phyloP scores from a whole-genome alignment of 208 protist genomes.

The Zelonia costaricensis region DNA sequence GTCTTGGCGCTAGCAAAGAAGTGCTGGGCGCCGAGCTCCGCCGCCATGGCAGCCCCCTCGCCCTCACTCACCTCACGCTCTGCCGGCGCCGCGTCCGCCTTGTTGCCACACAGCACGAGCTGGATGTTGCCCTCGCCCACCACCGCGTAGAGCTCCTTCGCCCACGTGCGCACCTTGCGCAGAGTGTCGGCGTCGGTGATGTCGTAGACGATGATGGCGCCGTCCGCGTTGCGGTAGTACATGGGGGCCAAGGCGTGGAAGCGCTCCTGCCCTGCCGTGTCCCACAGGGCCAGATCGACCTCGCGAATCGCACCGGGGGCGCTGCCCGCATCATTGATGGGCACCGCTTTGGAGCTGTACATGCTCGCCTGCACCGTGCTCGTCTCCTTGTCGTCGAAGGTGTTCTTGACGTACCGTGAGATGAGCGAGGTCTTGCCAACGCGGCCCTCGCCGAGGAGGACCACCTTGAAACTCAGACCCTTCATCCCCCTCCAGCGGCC shows the following conservation, averaged over 20 bases:
- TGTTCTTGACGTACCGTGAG: conserved; percentile 69
- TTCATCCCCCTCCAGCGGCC: no score
- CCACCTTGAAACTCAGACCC: conserved; percentile 58
- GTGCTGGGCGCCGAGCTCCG: conserved; percentile 55
- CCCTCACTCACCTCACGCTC: conserved; percentile 71
- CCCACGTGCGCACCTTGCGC: conserved; percentile 94
- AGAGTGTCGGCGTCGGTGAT: conserved; percentile 94
- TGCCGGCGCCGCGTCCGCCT: conserved; percentile 80
- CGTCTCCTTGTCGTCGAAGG: conserved; percentile 58
- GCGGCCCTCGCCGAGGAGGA: conserved; percentile 81
- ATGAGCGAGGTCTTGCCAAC: conserved; percentile 88
- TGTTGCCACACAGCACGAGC: conserved; percentile 95
- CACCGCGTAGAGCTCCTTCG: conserved; percentile 93
- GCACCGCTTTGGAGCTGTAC: conserved; percentile 60
- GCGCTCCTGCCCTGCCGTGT: conserved; percentile 98
- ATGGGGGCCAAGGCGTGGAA: conserved; percentile 86
- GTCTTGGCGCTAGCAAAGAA: conserved; percentile 76
- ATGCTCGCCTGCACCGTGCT: conserved; percentile 75
- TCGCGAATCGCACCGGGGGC: conserved; percentile 36
- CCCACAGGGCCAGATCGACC: conserved; percentile 95
- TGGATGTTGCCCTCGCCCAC: conserved; percentile 85
- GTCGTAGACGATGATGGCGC: conserved; percentile 96
- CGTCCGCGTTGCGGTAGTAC: conserved; percentile 84
- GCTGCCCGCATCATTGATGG: conserved; percentile 31
- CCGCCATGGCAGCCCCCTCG: conserved; percentile 66